phyloP scores from a whole-genome alignment of 345 rosid genomes.

The Eucalyptus sp. region DNA sequence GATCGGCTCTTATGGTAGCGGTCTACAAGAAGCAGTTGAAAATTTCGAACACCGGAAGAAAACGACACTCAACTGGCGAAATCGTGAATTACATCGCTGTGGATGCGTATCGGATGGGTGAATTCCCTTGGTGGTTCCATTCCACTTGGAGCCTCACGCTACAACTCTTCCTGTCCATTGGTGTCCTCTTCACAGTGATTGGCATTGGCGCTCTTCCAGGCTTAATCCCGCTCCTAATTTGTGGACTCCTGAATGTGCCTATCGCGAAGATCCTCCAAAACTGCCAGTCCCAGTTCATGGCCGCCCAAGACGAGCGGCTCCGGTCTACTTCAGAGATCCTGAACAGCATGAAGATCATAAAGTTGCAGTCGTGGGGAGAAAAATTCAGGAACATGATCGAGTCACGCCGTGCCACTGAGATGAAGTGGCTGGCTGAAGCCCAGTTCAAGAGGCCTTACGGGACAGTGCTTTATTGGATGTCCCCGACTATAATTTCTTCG shows the following conservation, averaged over 20 bases:
- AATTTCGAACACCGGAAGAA: conserved; percentile 56
- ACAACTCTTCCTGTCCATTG: conserved; percentile 45
- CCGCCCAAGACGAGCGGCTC: conserved; percentile 58
- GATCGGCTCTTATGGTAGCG: conserved; percentile 68
- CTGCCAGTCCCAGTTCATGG: conserved; percentile 54
- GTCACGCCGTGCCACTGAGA: conserved; percentile 38
- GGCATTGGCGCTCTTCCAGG: conserved; percentile 58
- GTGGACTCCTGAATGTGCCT: conserved; percentile 45
- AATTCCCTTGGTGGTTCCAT: conserved; percentile 75
- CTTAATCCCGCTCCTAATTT: conserved; percentile 30
- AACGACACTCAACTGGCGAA: conserved; percentile 63
- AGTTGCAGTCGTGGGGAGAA: conserved; percentile 79
- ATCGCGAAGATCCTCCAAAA: conserved; percentile 44
- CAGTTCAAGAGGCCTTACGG: conserved; percentile 39
- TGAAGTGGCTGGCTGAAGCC: conserved; percentile 47
- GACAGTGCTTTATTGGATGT: conserved; percentile 52
- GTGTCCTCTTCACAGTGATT: conserved; percentile 38
- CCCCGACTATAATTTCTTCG: conserved; percentile 61
- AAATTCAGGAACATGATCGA: conserved; percentile 53
- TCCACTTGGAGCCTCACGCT: conserved; percentile 31
- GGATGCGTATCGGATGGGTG: conserved; percentile 81
- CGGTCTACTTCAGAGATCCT: conserved; percentile 57
- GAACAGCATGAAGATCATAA: conserved; percentile 66
- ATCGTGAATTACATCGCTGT: conserved; percentile 65
- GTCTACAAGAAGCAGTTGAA: conserved; percentile 49